Evolutionary conservation across 331 rosid species (phyloP).

Genomic region (Stylosanthes scabra): DNA sequence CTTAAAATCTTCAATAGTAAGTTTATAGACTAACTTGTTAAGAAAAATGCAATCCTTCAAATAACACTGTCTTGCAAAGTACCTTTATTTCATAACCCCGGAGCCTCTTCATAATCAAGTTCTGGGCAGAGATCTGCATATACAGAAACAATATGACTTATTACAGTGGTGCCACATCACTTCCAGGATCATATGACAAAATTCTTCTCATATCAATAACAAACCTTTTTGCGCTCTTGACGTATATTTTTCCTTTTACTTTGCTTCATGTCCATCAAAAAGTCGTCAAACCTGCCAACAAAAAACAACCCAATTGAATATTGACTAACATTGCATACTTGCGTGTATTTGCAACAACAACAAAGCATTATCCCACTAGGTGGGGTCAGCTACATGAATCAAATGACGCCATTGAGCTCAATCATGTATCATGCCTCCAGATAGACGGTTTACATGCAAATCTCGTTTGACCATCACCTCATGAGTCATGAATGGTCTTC

Average conservation of each 20-base stretch:
- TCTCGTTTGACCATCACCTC: too few species aligned
- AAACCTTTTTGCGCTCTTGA: slow-evolving; percentile 95
- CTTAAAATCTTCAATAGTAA: slow-evolving; percentile 6
- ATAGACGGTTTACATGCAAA: too few species aligned
- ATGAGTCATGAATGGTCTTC: too few species aligned
- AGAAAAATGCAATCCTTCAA: neutral
- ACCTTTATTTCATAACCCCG: slow-evolving; percentile 96
- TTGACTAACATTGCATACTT: neutral
- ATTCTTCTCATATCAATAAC: neutral
- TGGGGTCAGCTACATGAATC: too few species aligned
- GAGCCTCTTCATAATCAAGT: slow-evolving; percentile 85
- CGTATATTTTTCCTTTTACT: slow-evolving; percentile 95
- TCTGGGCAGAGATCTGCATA: slow-evolving; percentile 79
- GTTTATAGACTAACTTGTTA: neutral
- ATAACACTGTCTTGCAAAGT: slow-evolving; percentile 18
- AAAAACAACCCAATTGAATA: neutral
- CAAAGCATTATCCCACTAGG: too few species aligned
- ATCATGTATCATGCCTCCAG: too few species aligned
- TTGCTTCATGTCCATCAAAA: slow-evolving; percentile 97
- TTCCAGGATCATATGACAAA: slow-evolving; percentile 13
- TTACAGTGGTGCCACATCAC: slow-evolving; percentile 1
- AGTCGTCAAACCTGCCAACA: slow-evolving; percentile 81
- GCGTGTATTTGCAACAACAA: too few species aligned
- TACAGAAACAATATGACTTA: slow-evolving; percentile 26
- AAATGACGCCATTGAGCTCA: too few species aligned